phyloP scores from a whole-genome alignment of 129 eudicot species.

The Rutidosis leptorrhynchoides region DNA sequence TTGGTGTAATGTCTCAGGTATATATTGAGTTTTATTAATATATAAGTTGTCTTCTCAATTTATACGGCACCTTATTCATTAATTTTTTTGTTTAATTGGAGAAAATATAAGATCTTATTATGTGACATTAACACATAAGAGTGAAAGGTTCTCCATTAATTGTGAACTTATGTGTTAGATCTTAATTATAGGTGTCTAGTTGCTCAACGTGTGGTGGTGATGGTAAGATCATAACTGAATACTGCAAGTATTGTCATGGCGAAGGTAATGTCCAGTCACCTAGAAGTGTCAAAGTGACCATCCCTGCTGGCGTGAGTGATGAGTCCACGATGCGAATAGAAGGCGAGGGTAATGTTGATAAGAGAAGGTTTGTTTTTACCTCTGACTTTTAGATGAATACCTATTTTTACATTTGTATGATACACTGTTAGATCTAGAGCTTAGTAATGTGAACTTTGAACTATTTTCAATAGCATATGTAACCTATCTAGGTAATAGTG shows the following conservation, averaged over 20 bases:
- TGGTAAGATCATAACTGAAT: slow-evolving; percentile 67
- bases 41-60: neutral
- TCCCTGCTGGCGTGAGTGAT: slow-evolving; percentile 79
- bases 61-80: neutral
- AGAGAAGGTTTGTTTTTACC: slow-evolving; percentile 45
- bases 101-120: neutral
- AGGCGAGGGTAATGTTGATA: slow-evolving; percentile 78
- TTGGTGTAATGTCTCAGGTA: slow-evolving; percentile 92
- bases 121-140: neutral
- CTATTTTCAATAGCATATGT: slow-evolving; percentile 1
- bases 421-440: neutral
- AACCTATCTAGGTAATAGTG: neutral
- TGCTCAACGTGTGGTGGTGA: slow-evolving; percentile 79
- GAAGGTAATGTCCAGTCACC: slow-evolving; percentile 48
- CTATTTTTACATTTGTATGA: slow-evolving; percentile 10
- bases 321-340: slow-evolving; percentile 67
- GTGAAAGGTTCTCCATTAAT: neutral
- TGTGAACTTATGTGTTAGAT: neutral
- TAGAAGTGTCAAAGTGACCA: slow-evolving; percentile 50
- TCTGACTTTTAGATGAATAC: neutral
- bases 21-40: neutral
- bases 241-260: slow-evolving; percentile 67
- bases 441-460: neutral
- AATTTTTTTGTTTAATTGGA: neutral
- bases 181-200: slow-evolving; percentile 51